These are phyloP conservation scores for Isochrysis galbana DNA, from an alignment of 78 protist genomes.

Conservation along the genomic window DNA sequence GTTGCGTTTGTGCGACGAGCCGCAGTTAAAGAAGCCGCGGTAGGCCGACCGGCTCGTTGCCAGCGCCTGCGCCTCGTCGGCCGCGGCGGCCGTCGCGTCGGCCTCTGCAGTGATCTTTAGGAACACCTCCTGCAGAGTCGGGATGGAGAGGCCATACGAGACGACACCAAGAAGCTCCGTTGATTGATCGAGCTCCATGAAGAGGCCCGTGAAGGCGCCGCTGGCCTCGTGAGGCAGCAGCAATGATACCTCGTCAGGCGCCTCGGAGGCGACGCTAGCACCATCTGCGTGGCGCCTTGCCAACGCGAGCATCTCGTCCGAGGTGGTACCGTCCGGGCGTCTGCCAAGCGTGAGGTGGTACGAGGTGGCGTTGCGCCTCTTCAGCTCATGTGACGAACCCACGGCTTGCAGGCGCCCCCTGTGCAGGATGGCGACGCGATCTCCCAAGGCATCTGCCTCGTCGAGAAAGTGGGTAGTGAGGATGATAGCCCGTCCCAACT, in stretches of 20 bases:
- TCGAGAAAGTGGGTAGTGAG: slow-evolving; percentile 79
- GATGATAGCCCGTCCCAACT: not conserved
- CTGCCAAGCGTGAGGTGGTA: not conserved
- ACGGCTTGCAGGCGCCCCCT: slow-evolving; percentile 21
- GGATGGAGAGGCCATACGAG: not conserved
- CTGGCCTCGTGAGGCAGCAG: not conserved
- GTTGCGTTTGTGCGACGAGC: no score
- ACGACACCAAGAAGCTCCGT: not conserved
- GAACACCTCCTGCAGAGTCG: not conserved
- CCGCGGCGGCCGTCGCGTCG: not conserved
- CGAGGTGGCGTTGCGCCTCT: not conserved
- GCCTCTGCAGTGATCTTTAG: not conserved
- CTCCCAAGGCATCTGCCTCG: slow-evolving; percentile 61
- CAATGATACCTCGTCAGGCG: not conserved
- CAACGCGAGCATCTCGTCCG: not conserved
- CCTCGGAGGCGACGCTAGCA: not conserved
- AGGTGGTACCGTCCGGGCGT: not conserved
- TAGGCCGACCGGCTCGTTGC: no score
- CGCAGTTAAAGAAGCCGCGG: no score
- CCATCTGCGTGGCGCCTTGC: not conserved
- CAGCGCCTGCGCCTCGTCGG: not conserved
- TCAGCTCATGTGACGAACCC: slow-evolving; percentile 26
- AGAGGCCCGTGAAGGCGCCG: not conserved
- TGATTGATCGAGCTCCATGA: not conserved
- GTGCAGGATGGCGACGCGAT: slow-evolving; percentile 63